Evolutionary conservation across 768 basidiomycete species (phyloP), one percentile per base, ranked within the genome.

Genomic region (Boletus reticuloceps): DNA sequence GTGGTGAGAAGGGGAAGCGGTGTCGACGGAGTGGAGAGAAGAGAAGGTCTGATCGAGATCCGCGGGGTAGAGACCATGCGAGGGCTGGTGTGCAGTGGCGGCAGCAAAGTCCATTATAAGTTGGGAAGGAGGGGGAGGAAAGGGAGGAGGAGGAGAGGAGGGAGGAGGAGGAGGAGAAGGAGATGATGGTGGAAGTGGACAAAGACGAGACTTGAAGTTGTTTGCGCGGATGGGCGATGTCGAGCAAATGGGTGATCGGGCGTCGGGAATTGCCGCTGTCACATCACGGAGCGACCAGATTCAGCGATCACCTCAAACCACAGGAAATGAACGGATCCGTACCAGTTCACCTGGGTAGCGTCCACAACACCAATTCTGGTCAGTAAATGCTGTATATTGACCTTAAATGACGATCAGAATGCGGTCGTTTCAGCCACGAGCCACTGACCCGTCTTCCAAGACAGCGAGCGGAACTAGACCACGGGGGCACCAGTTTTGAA

Each of bases 21-120:
- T 51, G 65, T 72, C 75, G 65, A 63, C 70, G 63, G 70, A 78
- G 70, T 66, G 77, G 54, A 73, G 71, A 65, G 73, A 80, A 76
- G 66, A 72, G 70, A 82, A 81, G 58, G 79, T 65, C 50, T 78
- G 77, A 69, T 88, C 84, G 64, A 85, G 73, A 74, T 88, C 84
- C 56, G 72, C 69, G 54, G 74, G 59, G 72, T 85, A 86, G 60
- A 83, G 72, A 59, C 63, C 73, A 39, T 72, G 69, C 2, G 69
- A 50, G 17, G 68, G 13, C 57, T 81, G 84, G 45, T 65, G 64
- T 1, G 54, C 70, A 45, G 43, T 70, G 53, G 71, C 51, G 32
- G 74, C 47, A 32, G 69, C 66, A 56, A 82, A 85, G 70, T 89
- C 86, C 69, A 88, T 76, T 44, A 6, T 13, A 7, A 79, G 80